Evolutionary conservation across 2,329 filamentous ascomycete genomes (phyloP).

Genomic region (Clarireedia homoeocarpa): DNA sequence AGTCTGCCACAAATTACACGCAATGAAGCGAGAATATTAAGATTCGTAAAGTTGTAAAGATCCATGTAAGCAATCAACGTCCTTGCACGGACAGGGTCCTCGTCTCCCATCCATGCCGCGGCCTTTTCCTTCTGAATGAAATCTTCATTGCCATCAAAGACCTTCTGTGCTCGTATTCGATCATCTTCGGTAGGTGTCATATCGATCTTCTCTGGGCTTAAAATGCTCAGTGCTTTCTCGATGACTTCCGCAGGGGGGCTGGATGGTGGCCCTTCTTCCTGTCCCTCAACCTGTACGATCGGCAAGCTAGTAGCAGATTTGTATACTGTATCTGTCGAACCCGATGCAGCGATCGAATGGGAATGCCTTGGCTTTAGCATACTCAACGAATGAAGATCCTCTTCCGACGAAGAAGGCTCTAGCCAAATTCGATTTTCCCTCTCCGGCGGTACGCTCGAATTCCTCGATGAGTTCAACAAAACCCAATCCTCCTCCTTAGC

Average conservation of each 20-base stretch:
- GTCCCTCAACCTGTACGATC: constrained; percentile 42
- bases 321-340: constrained; percentile 37
- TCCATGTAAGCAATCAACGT: constrained; percentile 78
- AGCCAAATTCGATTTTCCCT: constrained; percentile 26
- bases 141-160: constrained; percentile 79
- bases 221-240: constrained; percentile 26
- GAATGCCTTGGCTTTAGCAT: constrained; percentile 29
- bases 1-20: constrained; percentile 75
- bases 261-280: constrained; percentile 23
- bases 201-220: constrained; percentile 2
- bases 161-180: constrained; percentile 66
- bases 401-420: constrained; percentile 29
- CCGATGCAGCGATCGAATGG: constrained; percentile 30
- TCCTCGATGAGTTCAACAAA: constrained; percentile 24
- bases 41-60: constrained; percentile 75
- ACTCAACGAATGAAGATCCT: constrained; percentile 17
- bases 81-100: constrained; percentile 49
- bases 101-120: constrained; percentile 74
- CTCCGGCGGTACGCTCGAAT: constrained; percentile 3
- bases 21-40: constrained; percentile 72
- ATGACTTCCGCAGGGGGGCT: constrained; percentile 16
- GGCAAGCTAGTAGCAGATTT: constrained; percentile 41
- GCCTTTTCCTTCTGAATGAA: constrained; percentile 73
- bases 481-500: constrained; percentile 27
- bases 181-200: constrained; percentile 45